Evolutionary conservation across 306 rosid genomes (phyloP), one percentile per base, ranked within the genome.

Genomic region (Malus asiatica): DNA sequence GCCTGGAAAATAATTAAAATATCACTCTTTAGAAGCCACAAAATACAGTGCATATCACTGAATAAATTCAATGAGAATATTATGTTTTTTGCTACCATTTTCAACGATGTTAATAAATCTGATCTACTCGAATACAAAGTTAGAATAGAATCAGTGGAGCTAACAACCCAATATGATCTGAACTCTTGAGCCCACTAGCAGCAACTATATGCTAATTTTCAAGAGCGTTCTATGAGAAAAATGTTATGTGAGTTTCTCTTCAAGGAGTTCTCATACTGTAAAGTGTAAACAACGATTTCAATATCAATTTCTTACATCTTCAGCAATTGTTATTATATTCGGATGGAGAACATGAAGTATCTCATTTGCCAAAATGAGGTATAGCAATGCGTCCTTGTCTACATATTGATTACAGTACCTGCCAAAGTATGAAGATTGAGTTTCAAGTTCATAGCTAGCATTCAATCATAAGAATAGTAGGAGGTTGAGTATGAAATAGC

Each of bases 351-450:
- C 79, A 74, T 92, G 97, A 38, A 94, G 88, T 81, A 90, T 89
- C 81, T 94, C 97, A 58, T 94, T 94, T 71, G 98, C 97, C 85
- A 94, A 71, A 51, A 92, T 87, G 82, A 94, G 98, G 86, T 92
- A 94, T 52, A 90, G 68, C 40, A 87, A 70, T 8, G 98, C 98
- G 44, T 92, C 97, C 90, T 81, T 87, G 85, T 94, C 98, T 40
- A 94, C 93, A 80, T 89, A 94, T 88, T 94, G 98, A 86, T 94
- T 94, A 87, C 95, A 90, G 81, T 89, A 92, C 88, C 97, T 94
- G 90, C 78, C 80, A 80, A 51, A 67, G 69, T 78, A 83, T 61
- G 62, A 81, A 70, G 72, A 42, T 55, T 64, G 74, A 81, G 29
- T 46, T 30, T 33, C 52, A 51, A 53, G 40, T 25, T 73, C 35